Evolutionary conservation across 108 stramenopile genomes (phyloP).

Genomic region (Skeletonema potamos): DNA sequence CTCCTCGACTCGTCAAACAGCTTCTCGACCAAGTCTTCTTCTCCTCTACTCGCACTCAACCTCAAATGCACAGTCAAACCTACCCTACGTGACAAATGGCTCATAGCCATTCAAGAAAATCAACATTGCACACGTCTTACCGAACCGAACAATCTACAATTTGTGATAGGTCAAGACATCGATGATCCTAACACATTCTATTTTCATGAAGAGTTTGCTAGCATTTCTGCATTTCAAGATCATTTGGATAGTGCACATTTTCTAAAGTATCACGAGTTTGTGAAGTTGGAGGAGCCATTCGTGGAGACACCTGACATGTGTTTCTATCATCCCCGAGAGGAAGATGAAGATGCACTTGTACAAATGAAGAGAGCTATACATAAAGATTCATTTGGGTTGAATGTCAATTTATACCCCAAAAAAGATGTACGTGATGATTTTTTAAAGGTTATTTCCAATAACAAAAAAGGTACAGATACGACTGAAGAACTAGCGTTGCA

Average conservation of each 20-base stretch:
- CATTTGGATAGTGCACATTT: constrained; percentile 43
- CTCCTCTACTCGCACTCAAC: constrained; percentile 25
- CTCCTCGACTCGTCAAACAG: not conserved
- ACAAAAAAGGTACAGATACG: constrained; percentile 45
- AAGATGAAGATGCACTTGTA: not conserved
- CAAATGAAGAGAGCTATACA: not conserved
- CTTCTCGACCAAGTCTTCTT: not conserved
- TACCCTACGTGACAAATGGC: constrained; percentile 27
- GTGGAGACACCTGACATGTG: constrained; percentile 5
- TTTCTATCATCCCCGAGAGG: constrained; percentile 5
- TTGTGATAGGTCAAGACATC: constrained; percentile 37
- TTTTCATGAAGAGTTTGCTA: constrained; percentile 49
- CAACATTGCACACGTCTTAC: constrained; percentile 21
- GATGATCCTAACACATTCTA: constrained; percentile 37
- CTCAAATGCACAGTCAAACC: constrained; percentile 28
- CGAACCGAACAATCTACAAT: constrained; percentile 48
- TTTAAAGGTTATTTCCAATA: constrained; percentile 42
- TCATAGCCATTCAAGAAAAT: constrained; percentile 41
- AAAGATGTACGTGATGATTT: constrained; percentile 45
- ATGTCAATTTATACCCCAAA: constrained; percentile 46
- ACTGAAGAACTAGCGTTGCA: constrained; percentile 48
- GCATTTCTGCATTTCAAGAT: constrained; percentile 15
- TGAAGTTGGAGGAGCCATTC: constrained; percentile 9
- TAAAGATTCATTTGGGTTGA: constrained; percentile 29
- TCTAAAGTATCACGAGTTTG: constrained; percentile 25